These are phyloP conservation scores for Eimeria falciformis DNA, from an alignment of 169 alveolate species.

Conservation along the genomic window DNA sequence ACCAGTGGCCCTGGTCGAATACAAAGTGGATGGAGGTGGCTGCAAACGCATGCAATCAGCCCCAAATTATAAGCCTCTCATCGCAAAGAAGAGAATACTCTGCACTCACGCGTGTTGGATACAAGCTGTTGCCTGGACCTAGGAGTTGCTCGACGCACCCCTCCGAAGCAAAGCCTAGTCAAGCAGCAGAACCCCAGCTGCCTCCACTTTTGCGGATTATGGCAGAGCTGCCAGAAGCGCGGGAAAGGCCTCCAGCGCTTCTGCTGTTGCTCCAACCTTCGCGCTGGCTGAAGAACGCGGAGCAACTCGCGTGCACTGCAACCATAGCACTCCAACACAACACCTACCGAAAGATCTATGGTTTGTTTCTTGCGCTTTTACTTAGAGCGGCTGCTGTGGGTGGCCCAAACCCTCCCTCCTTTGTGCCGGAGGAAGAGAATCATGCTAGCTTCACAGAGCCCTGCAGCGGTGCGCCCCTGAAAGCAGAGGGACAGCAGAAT, in stretches of 20 bases:
- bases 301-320: not conserved
- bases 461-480: not conserved
- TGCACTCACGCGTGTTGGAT: not conserved
- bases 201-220: conserved; percentile 7
- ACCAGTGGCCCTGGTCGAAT: conserved; percentile 17
- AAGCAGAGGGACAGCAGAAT: not conserved
- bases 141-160: not conserved
- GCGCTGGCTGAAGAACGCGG: conserved; percentile 19
- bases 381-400: conserved; percentile 16
- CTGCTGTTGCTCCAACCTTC: conserved; percentile 54
- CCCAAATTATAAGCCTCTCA: not conserved
- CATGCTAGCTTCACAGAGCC: too few species aligned
- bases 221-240: conserved; percentile 40
- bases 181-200: not conserved
- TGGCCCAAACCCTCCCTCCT: not conserved
- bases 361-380: conserved; percentile 8
- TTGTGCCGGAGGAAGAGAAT: too few species aligned
- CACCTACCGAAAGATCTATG: conserved; percentile 1
- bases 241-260: not conserved
- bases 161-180: too few species aligned
- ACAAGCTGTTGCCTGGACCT: conserved; percentile 1
- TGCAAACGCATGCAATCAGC: too few species aligned
- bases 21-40: not conserved
- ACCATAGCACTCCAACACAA: conserved; percentile 24
- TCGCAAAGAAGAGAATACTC: not conserved